Percentiles rank a stretch among this genome's conserved stretches.
These are phyloP conservation scores for Suillus americanus DNA, from an alignment of 768 basidiomycete genomes.

Conservation along the genomic window DNA sequence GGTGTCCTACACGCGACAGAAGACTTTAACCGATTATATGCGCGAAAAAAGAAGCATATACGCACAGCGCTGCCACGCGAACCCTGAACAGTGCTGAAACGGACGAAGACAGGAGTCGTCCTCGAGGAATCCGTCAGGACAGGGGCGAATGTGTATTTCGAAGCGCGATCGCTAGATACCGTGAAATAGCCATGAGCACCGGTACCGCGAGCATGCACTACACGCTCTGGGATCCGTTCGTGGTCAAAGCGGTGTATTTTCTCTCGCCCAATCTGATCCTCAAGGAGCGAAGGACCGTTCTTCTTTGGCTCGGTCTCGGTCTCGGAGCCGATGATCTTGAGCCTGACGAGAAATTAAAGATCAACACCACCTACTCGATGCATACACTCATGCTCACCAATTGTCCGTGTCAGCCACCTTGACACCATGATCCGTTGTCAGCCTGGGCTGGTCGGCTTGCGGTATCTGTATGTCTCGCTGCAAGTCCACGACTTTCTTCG, in stretches of 20 bases:
- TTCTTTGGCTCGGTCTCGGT: background rate
- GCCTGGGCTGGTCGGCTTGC: conserved; percentile 1
- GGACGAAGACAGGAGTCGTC: conserved; percentile 74
- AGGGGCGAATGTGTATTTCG: conserved; percentile 67
- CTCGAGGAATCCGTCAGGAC: conserved; percentile 73
- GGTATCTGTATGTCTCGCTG: conserved; percentile 26
- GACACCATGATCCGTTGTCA: conserved; percentile 67
- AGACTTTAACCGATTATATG: background rate
- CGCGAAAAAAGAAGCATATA: conserved; percentile 9
- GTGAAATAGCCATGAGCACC: conserved; percentile 86
- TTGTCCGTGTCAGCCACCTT: conserved; percentile 62
- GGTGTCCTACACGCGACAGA: conserved; percentile 48
- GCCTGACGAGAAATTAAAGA: conserved; percentile 38
- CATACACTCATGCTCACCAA: conserved; percentile 40
- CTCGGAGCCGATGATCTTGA: conserved; percentile 37
- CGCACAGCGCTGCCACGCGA: conserved; percentile 78
- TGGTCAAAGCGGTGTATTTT: conserved; percentile 83
- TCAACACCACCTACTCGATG: conserved; percentile 9
- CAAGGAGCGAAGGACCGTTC: conserved; percentile 70
- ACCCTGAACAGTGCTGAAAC: conserved; percentile 87
- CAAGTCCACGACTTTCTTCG: conserved; percentile 24
- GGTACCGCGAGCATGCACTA: conserved; percentile 69
- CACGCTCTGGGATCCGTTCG: conserved; percentile 87
- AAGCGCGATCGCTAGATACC: conserved; percentile 64
- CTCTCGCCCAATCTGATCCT: conserved; percentile 73